phyloP scores from a whole-genome alignment of 148 eudicot species.

The Beta vulgaris region DNA sequence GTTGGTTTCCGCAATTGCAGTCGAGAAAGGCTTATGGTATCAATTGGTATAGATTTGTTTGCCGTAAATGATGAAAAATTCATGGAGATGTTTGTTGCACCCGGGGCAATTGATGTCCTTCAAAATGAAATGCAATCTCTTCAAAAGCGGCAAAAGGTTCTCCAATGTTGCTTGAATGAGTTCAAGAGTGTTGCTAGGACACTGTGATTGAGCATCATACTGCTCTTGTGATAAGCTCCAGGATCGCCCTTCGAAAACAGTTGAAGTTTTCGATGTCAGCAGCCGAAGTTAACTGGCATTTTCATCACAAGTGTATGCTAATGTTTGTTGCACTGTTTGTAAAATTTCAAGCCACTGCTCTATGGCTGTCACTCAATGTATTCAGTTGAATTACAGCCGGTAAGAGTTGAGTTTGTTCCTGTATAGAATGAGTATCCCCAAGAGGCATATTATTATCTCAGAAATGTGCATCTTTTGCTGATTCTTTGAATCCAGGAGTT shows the following conservation, averaged over 20 bases:
- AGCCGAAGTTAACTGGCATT: neutral
- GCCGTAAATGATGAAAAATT: slow-evolving; percentile 88
- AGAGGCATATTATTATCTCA: too few species aligned
- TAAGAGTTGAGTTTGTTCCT: neutral
- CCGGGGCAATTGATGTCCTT: slow-evolving; percentile 81
- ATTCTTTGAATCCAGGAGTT: too few species aligned
- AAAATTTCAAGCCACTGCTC: neutral
- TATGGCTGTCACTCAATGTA: slow-evolving; percentile 11
- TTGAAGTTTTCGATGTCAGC: too few species aligned
- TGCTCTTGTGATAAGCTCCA: neutral
- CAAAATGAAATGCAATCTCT: slow-evolving; percentile 73
- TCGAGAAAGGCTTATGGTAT: slow-evolving; percentile 77
- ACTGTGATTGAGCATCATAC: slow-evolving; percentile 39
- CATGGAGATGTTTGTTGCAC: slow-evolving; percentile 98
- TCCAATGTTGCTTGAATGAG: slow-evolving; percentile 83
- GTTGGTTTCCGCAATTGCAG: slow-evolving; percentile 32
- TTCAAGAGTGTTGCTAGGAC: slow-evolving; percentile 77
- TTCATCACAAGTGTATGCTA: neutral
- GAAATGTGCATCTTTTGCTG: too few species aligned
- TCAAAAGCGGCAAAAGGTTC: slow-evolving; percentile 83
- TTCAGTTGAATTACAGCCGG: neutral
- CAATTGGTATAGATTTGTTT: slow-evolving; percentile 80
- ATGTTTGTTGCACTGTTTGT: neutral
- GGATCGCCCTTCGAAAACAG: neutral
- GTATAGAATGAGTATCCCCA: neutral